phyloP scores from a whole-genome alignment of 352 stramenopile species.

The Globisporangium abappressorium region DNA sequence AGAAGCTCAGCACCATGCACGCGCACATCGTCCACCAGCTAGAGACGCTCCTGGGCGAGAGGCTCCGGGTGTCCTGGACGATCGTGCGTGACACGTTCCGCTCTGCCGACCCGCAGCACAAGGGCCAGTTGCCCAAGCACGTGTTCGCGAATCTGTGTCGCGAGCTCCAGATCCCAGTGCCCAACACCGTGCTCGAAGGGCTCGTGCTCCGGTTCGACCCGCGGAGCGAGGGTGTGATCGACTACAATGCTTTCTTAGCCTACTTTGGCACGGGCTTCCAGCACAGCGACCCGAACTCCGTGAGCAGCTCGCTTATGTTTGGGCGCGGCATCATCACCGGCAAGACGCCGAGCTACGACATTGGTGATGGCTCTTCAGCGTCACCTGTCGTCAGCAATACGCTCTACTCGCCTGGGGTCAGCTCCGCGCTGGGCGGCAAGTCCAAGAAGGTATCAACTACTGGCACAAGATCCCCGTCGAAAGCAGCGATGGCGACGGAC shows the following conservation, averaged over 20 bases:
- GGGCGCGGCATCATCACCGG: slow-evolving; percentile 24
- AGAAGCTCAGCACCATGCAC: slow-evolving; percentile 47
- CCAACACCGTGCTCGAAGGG: slow-evolving; percentile 32
- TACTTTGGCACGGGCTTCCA: slow-evolving; percentile 64
- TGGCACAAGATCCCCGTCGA: not conserved
- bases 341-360: slow-evolving; percentile 20
- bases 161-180: slow-evolving; percentile 32
- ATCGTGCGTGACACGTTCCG: slow-evolving; percentile 55
- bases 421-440: slow-evolving; percentile 26
- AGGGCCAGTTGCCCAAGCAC: slow-evolving; percentile 31
- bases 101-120: slow-evolving; percentile 29
- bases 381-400: slow-evolving; percentile 35
- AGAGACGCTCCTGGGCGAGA: slow-evolving; percentile 36
- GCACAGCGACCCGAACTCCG: slow-evolving; percentile 61
- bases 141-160: slow-evolving; percentile 43
- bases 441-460: slow-evolving; percentile 10
- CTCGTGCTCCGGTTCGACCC: slow-evolving; percentile 33
- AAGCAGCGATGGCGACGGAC: slow-evolving; percentile 14
- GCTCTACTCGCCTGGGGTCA: slow-evolving; percentile 49
- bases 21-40: slow-evolving; percentile 43
- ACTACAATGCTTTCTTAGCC: slow-evolving; percentile 66
- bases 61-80: slow-evolving; percentile 50
- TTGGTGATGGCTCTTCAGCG: slow-evolving; percentile 9
- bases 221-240: slow-evolving; percentile 25
- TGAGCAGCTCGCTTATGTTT: slow-evolving; percentile 57